Evolutionary conservation across 2,329 filamentous ascomycete species (phyloP).

Genomic region (Dothistroma septosporum): DNA sequence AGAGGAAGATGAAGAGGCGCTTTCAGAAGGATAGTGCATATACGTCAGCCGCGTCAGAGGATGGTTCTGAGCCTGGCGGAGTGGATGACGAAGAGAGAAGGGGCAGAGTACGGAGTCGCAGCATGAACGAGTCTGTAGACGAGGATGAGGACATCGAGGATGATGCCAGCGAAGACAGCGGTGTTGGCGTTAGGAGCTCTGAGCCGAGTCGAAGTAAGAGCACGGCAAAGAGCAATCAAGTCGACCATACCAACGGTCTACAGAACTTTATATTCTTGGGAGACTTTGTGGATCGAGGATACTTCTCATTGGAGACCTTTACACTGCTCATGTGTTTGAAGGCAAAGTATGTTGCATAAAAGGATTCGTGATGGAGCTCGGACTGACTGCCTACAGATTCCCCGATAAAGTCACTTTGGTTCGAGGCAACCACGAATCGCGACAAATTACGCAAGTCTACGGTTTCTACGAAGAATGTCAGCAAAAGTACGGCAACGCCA

Average conservation of each 20-base stretch:
- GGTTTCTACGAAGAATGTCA: slow-evolving; percentile 76
- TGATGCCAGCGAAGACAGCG: slow-evolving; percentile 44
- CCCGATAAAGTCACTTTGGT: slow-evolving; percentile 69
- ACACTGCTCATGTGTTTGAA: slow-evolving; percentile 69
- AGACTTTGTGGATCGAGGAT: slow-evolving; percentile 70
- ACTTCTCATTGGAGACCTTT: slow-evolving; percentile 70
- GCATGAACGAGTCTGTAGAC: slow-evolving; percentile 29
- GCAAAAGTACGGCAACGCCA: slow-evolving; percentile 72
- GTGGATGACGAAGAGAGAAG: slow-evolving; percentile 45
- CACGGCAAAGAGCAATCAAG: slow-evolving; percentile 30
- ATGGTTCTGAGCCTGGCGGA: slow-evolving; percentile 32
- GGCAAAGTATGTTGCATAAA: slow-evolving; percentile 52
- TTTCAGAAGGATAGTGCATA: slow-evolving; percentile 51
- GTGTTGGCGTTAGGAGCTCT: slow-evolving; percentile 39
- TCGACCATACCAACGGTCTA: slow-evolving; percentile 50
- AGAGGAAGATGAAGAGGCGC: slow-evolving; percentile 70
- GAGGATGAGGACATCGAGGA: slow-evolving; percentile 48
- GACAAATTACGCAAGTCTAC: slow-evolving; percentile 74
- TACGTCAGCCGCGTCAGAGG: slow-evolving; percentile 49
- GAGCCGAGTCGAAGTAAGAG: slow-evolving; percentile 36
- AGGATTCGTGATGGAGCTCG: too few species aligned
- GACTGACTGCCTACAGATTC: slow-evolving; percentile 46
- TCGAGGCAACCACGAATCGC: slow-evolving; percentile 70
- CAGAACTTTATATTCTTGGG: slow-evolving; percentile 70
- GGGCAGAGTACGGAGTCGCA: slow-evolving; percentile 37